Percentiles rank a stretch among this genome's conserved stretches.
Conservation (phyloP, 257 asterid species). For the Solanum bulbocastanum region DNA sequence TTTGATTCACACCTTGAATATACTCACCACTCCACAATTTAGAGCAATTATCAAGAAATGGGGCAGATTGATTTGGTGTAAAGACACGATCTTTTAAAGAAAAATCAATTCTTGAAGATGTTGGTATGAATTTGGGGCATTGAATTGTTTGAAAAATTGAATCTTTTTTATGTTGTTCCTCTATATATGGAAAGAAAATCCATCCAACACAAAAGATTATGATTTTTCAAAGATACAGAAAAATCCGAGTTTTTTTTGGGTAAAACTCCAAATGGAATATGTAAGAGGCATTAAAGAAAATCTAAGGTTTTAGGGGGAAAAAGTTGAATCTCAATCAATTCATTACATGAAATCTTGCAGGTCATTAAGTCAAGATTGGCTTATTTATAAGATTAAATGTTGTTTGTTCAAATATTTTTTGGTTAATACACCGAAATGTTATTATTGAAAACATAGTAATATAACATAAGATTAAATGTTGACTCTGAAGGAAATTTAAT, state of each 20-base stretch:
- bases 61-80: conserved; percentile 17
- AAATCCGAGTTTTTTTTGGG: conserved; percentile 10
- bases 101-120: conserved; percentile 22
- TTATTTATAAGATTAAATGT: neutral
- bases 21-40: conserved; percentile 31
- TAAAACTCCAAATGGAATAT: neutral
- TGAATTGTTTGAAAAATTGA: conserved; percentile 20
- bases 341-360: neutral
- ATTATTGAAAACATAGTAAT: no score
- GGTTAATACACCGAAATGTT: no score
- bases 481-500: no score
- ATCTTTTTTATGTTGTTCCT: conserved; percentile 57
- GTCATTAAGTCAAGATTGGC: neutral
- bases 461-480: no score
- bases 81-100: conserved; percentile 16
- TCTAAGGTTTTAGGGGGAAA: neutral
- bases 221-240: conserved; percentile 17
- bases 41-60: conserved; percentile 24
- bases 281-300: neutral
- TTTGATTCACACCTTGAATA: neutral
- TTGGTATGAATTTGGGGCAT: neutral
- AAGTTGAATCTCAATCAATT: neutral
- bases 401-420: no score
- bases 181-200: neutral
- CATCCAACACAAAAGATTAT: no score